Conservation (phyloP, 75 land plant genomes). For the Larix kaempferi region DNA sequence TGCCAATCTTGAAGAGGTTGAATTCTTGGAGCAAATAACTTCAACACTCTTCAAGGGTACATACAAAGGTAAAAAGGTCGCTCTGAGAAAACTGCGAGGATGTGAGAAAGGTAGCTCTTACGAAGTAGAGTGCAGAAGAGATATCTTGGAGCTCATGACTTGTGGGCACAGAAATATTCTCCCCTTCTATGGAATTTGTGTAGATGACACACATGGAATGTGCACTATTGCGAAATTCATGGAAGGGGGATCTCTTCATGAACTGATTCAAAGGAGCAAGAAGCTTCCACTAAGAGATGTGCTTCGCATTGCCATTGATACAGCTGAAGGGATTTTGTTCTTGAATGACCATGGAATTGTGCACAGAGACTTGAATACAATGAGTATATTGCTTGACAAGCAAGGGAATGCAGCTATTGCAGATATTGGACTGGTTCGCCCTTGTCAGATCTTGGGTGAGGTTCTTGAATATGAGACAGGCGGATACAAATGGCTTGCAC, state of each 20-base stretch:
- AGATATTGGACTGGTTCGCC: slow-evolving; percentile 61
- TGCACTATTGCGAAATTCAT: slow-evolving; percentile 65
- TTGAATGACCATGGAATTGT: slow-evolving; percentile 68
- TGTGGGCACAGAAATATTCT: slow-evolving; percentile 74
- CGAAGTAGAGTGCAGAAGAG: slow-evolving; percentile 46
- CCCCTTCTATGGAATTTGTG: slow-evolving; percentile 55
- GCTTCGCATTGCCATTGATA: slow-evolving; percentile 54
- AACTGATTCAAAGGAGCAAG: slow-evolving; percentile 39
- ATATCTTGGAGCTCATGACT: slow-evolving; percentile 64
- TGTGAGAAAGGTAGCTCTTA: slow-evolving; percentile 58
- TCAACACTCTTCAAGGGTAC: slow-evolving; percentile 51
- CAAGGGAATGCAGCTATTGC: slow-evolving; percentile 72
- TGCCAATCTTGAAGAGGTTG: slow-evolving; percentile 41
- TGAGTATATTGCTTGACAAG: slow-evolving; percentile 54
- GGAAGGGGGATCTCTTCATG: slow-evolving; percentile 65
- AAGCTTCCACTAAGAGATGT: slow-evolving; percentile 49
- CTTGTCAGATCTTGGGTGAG: slow-evolving; percentile 53
- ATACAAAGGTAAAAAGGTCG: slow-evolving; percentile 51
- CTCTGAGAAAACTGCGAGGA: slow-evolving; percentile 51
- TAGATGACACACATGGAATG: slow-evolving; percentile 59
- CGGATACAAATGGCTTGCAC: slow-evolving; percentile 80
- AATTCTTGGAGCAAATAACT: slow-evolving; percentile 48
- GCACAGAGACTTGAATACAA: slow-evolving; percentile 64
- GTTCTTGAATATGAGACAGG: slow-evolving; percentile 67
- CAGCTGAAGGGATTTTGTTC: slow-evolving; percentile 68